Base-by-base conservation (phyloP, 345 rosid genomes). In the Lepidium didymum region DNA sequence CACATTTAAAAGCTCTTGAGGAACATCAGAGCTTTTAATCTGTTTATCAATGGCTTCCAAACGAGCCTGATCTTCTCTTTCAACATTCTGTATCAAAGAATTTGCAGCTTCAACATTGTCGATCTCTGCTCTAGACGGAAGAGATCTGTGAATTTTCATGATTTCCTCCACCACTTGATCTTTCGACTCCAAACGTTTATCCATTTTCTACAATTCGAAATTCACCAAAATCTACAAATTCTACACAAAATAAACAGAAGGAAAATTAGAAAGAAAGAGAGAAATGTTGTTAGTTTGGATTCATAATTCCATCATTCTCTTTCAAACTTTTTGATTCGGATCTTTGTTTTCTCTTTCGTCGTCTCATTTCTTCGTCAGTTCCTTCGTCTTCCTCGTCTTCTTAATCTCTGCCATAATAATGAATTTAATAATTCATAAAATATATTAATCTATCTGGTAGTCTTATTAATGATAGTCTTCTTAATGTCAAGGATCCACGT, bases 61-160 rank as follows among this genome's bases (percentile, higher is more conserved):
- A 12, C 91, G 78, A 7, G 72, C 74, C 55, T 82, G 91, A 47
- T 87, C 87, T 14, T 94, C 99, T 63, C 85, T 86, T 23, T 94
- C 99, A 19, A 87, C 91, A 53, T 82, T 89, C 8, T 46, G 80
- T 45, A 91, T 83, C 74, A 94, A 42, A 18, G 75, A 66, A 65
- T 53, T 79, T 6, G 97, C 97, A 0, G 92, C 96, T 65, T 91
- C 92, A 1, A 86, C 82, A 31, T 91, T 96, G 6, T 94, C 99
- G 19, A 94, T 74, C 1, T 80, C 86, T 0, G 97, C 96, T 34
- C 99, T 77, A 5, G 61, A 11, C 1, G 97, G 96, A 55, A 94
- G 78, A 43, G 92, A 89, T 85, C 88, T 87, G 12, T 89, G 99
- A 38, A 89, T 79, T 29, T 79, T 83, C 97, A 86, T 94, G 74